Conservation (phyloP, 1,284 basidiomycete species). For the Ganoderma resinaceum region DNA sequence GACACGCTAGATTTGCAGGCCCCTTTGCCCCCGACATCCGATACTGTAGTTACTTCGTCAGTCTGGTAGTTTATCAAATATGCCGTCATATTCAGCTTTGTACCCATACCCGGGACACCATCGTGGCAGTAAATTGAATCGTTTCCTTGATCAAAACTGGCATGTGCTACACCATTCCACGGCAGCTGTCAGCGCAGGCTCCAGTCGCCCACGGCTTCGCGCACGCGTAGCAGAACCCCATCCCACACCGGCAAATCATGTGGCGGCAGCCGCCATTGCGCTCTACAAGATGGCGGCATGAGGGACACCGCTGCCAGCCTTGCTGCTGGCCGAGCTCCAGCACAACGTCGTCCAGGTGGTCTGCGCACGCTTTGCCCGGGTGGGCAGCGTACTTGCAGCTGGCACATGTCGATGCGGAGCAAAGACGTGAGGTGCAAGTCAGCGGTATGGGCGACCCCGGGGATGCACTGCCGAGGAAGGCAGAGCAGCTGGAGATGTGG, state of each 20-base stretch:
- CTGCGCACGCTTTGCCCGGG: conserved; percentile 15
- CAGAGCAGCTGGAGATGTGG: conserved; percentile 22
- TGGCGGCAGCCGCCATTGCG: conserved; percentile 33
- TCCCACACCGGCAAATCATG: conserved; percentile 32
- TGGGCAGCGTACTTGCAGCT: conserved; percentile 32
- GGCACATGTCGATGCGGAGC: conserved; percentile 20
- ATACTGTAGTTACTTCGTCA: too few species aligned
- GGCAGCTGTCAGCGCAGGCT: conserved; percentile 22
- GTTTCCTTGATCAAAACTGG: not conserved
- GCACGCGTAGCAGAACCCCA: conserved; percentile 36
- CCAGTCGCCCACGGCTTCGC: conserved; percentile 33
- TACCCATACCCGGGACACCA: too few species aligned
- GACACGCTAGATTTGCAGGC: too few species aligned
- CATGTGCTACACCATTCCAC: not conserved
- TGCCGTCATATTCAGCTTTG: too few species aligned
- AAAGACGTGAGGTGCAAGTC: conserved; percentile 7
- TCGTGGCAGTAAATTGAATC: not conserved
- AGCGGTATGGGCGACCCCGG: not conserved
- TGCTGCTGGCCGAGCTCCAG: conserved; percentile 25
- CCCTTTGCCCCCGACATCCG: too few species aligned
- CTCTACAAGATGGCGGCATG: conserved; percentile 33
- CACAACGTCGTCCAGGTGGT: conserved; percentile 17
- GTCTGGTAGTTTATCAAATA: too few species aligned
- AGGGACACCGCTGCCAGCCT: conserved; percentile 34
- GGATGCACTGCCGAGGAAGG: conserved; percentile 23